Percentiles rank a stretch among this genome's conserved stretches.
These are phyloP conservation scores for Bjerkandera adusta DNA, from an alignment of 1,284 basidiomycete species.

Conservation along the genomic window DNA sequence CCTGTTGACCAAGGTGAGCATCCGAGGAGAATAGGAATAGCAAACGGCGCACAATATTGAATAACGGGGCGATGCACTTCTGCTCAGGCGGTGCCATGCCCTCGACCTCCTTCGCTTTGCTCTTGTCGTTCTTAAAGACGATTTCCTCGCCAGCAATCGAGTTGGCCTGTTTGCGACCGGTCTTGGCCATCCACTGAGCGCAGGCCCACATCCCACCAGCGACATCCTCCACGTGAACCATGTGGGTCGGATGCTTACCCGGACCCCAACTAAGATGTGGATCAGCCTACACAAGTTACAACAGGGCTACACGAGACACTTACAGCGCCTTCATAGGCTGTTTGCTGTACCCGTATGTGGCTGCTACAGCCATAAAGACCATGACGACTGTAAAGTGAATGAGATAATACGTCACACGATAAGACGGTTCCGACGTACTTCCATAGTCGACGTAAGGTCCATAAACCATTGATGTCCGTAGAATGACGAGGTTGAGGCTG, in stretches of 20 bases:
- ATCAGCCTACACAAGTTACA: too few relatives aligned
- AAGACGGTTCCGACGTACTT: slow-evolving; percentile 22
- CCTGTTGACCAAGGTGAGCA: slow-evolving; percentile 37
- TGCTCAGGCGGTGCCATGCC: slow-evolving; percentile 56
- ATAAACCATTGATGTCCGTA: slow-evolving; percentile 71
- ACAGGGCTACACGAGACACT: slow-evolving; percentile 25
- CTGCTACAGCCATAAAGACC: slow-evolving; percentile 72
- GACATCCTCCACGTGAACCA: slow-evolving; percentile 78
- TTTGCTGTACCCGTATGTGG: slow-evolving; percentile 80
- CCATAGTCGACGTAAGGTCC: slow-evolving; percentile 76
- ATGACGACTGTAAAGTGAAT: slow-evolving; percentile 37
- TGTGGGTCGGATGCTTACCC: slow-evolving; percentile 78
- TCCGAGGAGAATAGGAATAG: neutral
- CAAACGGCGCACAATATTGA: slow-evolving; percentile 65
- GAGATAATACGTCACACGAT: too few relatives aligned
- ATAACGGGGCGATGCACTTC: slow-evolving; percentile 70
- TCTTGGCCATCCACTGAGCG: slow-evolving; percentile 68
- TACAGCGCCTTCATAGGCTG: slow-evolving; percentile 87
- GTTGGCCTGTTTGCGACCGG: slow-evolving; percentile 62
- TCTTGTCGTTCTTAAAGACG: slow-evolving; percentile 70
- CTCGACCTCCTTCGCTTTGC: slow-evolving; percentile 57
- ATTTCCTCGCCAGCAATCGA: slow-evolving; percentile 65
- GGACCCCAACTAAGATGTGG: slow-evolving; percentile 64
- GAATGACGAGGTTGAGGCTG: slow-evolving; percentile 79
- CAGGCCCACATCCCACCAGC: slow-evolving; percentile 74